Percentiles rank a stretch among this genome's conserved stretches.
Conservation (phyloP, 345 rosid genomes). For the Clausena lansium region DNA sequence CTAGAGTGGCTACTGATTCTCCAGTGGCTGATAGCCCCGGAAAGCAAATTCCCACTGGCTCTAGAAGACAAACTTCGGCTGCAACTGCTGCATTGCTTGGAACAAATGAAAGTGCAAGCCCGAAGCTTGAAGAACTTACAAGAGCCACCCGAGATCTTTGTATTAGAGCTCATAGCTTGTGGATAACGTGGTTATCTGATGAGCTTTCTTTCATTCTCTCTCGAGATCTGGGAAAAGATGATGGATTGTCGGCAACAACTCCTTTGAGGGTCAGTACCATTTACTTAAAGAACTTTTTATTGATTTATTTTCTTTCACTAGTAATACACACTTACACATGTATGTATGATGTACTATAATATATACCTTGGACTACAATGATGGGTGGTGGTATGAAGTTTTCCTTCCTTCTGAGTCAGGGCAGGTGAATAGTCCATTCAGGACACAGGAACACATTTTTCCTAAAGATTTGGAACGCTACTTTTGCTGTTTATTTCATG, state of each 20-base stretch:
- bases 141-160: slow-evolving; percentile 61
- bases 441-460: not conserved
- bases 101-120: slow-evolving; percentile 74
- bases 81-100: slow-evolving; percentile 85
- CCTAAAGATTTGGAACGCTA: not conserved
- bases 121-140: slow-evolving; percentile 65
- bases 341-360: not conserved
- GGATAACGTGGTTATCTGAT: slow-evolving; percentile 88
- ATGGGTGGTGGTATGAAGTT: not conserved
- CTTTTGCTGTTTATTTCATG: not conserved
- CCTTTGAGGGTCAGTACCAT: slow-evolving; percentile 64
- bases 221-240: slow-evolving; percentile 68
- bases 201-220: slow-evolving; percentile 79
- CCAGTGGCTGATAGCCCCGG: slow-evolving; percentile 48
- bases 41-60: slow-evolving; percentile 45
- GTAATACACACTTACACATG: no score
- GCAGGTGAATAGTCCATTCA: not conserved
- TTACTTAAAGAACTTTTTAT: not conserved
- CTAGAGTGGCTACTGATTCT: slow-evolving; percentile 44
- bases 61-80: slow-evolving; percentile 66
- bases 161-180: slow-evolving; percentile 82
- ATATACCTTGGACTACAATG: not conserved
- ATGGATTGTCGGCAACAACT: slow-evolving; percentile 71
- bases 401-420: not conserved
- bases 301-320: not conserved